These are phyloP conservation scores for Backusella circina DNA, from an alignment of 192 early-diverging fungal genomes.

Conservation along the genomic window DNA sequence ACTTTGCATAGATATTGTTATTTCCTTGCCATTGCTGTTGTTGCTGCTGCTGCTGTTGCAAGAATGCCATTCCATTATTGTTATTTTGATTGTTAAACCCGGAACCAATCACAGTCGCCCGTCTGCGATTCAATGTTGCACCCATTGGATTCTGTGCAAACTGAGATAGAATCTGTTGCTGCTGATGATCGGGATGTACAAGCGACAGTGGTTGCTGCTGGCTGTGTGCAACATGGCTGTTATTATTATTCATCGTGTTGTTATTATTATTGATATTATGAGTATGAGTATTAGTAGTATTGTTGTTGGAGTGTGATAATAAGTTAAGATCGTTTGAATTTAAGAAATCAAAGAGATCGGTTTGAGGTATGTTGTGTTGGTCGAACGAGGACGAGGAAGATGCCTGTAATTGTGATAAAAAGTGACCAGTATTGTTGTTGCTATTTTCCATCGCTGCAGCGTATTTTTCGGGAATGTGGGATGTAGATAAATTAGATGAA, in stretches of 20 bases:
- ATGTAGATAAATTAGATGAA: not conserved
- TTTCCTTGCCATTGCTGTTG: constrained; percentile 4
- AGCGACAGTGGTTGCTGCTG: not conserved
- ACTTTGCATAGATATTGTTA: constrained; percentile 12
- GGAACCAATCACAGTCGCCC: not conserved
- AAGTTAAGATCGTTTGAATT: constrained; percentile 7
- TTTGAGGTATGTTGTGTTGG: not conserved
- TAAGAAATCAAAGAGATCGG: constrained; percentile 3
- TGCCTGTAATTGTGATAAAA: not conserved
- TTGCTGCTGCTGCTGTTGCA: not conserved
- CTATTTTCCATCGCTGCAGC: not conserved
- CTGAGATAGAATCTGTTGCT: constrained; percentile 8
- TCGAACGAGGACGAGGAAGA: not conserved
- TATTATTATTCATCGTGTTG: not conserved
- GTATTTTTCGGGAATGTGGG: not conserved
- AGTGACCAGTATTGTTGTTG: not conserved
- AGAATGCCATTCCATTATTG: not conserved
- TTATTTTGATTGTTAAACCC: no score
- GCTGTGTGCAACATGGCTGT: not conserved
- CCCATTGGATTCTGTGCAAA: constrained; percentile 8
- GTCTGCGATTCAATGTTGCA: not conserved
- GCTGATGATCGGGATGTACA: constrained; percentile 15
- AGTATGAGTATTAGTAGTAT: not conserved
- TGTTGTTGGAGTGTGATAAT: not conserved
- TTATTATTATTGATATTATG: not conserved